Evolutionary conservation across 768 basidiomycete species (phyloP).

Genomic region (Tricholomella constricta): DNA sequence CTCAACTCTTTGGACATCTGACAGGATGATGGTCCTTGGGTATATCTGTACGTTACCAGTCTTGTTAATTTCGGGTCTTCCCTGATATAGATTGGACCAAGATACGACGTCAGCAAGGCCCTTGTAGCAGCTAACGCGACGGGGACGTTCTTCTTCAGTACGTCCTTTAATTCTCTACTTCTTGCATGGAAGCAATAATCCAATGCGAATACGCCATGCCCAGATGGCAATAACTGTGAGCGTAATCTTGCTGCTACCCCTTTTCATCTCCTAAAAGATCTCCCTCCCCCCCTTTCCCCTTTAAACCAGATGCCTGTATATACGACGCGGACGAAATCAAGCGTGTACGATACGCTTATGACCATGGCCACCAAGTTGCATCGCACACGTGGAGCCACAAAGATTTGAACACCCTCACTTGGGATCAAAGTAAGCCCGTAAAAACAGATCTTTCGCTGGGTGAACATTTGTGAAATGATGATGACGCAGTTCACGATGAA

Average conservation of each 20-base stretch:
- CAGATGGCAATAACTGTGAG: constrained; percentile 45
- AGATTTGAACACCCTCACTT: constrained; percentile 39
- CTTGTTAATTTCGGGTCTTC: neutral
- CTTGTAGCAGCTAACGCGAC: constrained; percentile 35
- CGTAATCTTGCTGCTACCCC: neutral
- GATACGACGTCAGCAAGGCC: constrained; percentile 38
- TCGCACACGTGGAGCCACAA: constrained; percentile 49
- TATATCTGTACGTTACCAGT: constrained; percentile 18
- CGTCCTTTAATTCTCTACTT: constrained; percentile 15
- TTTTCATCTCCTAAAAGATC: neutral
- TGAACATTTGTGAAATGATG: neutral
- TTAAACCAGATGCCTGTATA: constrained; percentile 44
- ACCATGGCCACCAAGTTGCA: constrained; percentile 43
- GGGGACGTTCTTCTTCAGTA: constrained; percentile 49
- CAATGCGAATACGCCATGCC: neutral
- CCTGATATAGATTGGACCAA: constrained; percentile 6
- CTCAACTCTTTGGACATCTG: neutral
- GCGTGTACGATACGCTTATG: constrained; percentile 38
- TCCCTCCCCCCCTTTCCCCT: no score
- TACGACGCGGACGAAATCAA: constrained; percentile 34
- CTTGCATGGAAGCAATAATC: neutral
- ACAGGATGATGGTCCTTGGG: constrained; percentile 25
- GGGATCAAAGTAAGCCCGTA: constrained; percentile 41
- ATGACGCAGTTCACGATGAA: constrained; percentile 40
- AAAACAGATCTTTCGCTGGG: neutral